phyloP scores from a whole-genome alignment of 225 moss, liverwort and hornwort genomes.

The Polytrichum commune region DNA sequence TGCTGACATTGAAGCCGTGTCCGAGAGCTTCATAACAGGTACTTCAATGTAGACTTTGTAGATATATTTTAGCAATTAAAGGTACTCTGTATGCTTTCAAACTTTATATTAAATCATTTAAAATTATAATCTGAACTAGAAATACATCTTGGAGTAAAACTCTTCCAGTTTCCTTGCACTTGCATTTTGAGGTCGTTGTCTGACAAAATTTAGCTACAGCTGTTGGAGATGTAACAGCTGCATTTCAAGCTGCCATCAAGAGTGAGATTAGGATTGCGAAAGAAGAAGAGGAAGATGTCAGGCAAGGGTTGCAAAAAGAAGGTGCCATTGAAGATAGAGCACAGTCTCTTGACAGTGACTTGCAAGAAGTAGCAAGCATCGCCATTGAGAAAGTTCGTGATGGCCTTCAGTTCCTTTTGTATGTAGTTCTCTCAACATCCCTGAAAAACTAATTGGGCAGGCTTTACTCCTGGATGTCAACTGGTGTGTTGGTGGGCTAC shows the following conservation, averaged over 20 bases:
- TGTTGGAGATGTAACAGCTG: slow-evolving; percentile 83
- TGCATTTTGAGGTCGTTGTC: slow-evolving; percentile 1
- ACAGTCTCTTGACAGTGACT: slow-evolving; percentile 67
- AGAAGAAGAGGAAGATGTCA: slow-evolving; percentile 55
- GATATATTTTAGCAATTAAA: too few species aligned
- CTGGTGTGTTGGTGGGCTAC: slow-evolving; percentile 29
- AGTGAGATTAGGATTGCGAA: slow-evolving; percentile 53
- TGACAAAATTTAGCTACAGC: slow-evolving; percentile 31
- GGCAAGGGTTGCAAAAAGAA: slow-evolving; percentile 75
- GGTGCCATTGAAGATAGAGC: slow-evolving; percentile 78
- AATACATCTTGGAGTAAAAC: too few species aligned
- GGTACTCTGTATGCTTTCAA: too few species aligned
- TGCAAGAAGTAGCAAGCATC: slow-evolving; percentile 77
- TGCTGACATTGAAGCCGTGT: slow-evolving; percentile 87
- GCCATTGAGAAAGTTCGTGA: slow-evolving; percentile 94
- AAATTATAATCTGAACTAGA: too few species aligned
- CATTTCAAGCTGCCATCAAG: slow-evolving; percentile 82
- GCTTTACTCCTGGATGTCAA: slow-evolving; percentile 17
- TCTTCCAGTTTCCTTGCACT: too few species aligned
- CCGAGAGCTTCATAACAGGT: slow-evolving; percentile 90
- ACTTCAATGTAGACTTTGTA: not conserved
- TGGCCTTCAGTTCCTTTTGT: slow-evolving; percentile 78
- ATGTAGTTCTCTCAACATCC: slow-evolving; percentile 84
- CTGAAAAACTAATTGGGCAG: slow-evolving; percentile 42
- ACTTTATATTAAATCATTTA: too few species aligned